Base-by-base conservation (phyloP, 768 basidiomycete genomes). In the Pilatotrama ljubarskyi region DNA sequence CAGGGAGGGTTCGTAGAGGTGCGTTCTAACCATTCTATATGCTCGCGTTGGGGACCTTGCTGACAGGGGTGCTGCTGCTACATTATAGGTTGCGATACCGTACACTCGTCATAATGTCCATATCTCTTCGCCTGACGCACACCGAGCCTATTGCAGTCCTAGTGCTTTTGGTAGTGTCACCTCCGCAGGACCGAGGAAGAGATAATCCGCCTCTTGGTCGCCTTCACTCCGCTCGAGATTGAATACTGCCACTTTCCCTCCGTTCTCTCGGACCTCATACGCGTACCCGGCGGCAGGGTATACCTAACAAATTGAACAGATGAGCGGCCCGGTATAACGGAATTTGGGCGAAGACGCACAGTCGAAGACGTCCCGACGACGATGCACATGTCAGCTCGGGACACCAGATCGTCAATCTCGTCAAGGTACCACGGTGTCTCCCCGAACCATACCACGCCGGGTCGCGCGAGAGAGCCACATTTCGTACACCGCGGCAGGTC, bases 151-250 rank as follows among this genome's bases (percentile, higher is more conserved):
- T 51, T 55, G 47, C 20, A 62, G 13, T 13, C 61, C 74, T 15
- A 82, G 70, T 14, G 76, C 80, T 51, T 71, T 65, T 1, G 80
- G 77, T 37, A 84, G 68, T 13, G 71, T 75, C 32, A 76, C 72
- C 66, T 81, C 81, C 64, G 82, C 84, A 37, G 77, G 76, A 0
- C 82, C 81, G 9, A 78, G 60, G 66, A 84, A 82, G 18, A 82
- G 66, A 64, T 78, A 85, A 63, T 84, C 78, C 0, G 80, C 80
- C 0, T 77, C 68, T 15, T 72, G 64, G 49, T 80, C 79, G 1
- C 74, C 77, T 14, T 66, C 37, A 20, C 62, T 73, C 9, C 69
- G 51, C 29, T 76, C 71, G 13, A 74, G 22, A 44, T 76, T 76
- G 67, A 75, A 74, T 5, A 76, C 71, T 0, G 77, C 76, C 7